Percentiles rank a stretch among this genome's conserved stretches.
These are phyloP conservation scores for Fusarium anthophilum DNA, from an alignment of 2,329 filamentous ascomycete species.

Conservation along the genomic window DNA sequence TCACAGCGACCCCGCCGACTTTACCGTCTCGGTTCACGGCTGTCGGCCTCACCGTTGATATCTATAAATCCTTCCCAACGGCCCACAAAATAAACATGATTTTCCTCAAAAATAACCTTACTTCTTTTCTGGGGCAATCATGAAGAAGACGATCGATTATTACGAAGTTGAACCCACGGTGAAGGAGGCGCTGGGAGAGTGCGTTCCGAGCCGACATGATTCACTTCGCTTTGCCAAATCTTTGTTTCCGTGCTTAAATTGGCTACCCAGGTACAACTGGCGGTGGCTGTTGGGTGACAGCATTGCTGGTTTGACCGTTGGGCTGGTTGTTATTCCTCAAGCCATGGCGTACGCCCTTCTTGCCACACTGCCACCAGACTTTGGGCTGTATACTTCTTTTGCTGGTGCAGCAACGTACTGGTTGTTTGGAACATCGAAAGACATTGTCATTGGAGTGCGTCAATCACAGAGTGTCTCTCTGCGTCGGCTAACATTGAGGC, in stretches of 20 bases:
- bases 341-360: constrained; percentile 82
- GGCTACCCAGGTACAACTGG: constrained; percentile 15
- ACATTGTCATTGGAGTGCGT: constrained; percentile 78
- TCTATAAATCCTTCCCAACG: neutral
- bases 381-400: constrained; percentile 83
- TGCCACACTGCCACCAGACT: constrained; percentile 73
- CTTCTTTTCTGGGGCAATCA: neutral
- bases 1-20: constrained; percentile 5
- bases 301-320: constrained; percentile 51
- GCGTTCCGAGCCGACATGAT: neutral
- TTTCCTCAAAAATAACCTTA: neutral
- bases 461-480: fast-evolving
- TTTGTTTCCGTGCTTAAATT: neutral
- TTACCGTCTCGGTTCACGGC: constrained; percentile 10
- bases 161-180: constrained; percentile 8
- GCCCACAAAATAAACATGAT: constrained; percentile 1
- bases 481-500: neutral
- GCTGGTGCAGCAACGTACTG: constrained; percentile 83
- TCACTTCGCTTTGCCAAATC: neutral
- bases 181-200: neutral
- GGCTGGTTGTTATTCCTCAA: constrained; percentile 80
- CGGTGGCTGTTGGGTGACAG: constrained; percentile 16
- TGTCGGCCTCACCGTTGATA: constrained; percentile 5
- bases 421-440: constrained; percentile 86
- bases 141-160: constrained; percentile 3